These are phyloP conservation scores for Serendipita sp. DNA, from an alignment of 768 basidiomycete genomes.

Conservation along the genomic window DNA sequence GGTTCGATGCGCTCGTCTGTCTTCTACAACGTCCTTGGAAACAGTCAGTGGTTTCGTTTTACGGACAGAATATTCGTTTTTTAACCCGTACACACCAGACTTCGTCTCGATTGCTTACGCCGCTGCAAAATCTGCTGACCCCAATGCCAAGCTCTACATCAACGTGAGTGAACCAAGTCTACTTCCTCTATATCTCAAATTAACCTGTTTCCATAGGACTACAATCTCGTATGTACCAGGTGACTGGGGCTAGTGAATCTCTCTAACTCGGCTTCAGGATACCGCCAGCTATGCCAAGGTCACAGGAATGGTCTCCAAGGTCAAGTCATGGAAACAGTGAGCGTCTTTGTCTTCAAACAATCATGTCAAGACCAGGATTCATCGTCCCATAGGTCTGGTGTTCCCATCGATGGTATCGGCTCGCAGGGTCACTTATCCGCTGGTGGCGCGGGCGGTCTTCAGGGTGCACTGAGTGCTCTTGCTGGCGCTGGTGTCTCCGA, in stretches of 20 bases:
- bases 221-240: neutral
- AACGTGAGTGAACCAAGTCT: slow-evolving; percentile 12
- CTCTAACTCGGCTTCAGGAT: neutral
- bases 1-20: slow-evolving; percentile 32
- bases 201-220: neutral
- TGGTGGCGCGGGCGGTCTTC: slow-evolving; percentile 27
- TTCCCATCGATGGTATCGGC: slow-evolving; percentile 44
- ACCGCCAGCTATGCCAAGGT: neutral
- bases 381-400: slow-evolving; percentile 19
- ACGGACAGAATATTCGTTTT: neutral
- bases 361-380: neutral
- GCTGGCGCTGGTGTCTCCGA: slow-evolving; percentile 27
- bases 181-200: neutral
- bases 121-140: slow-evolving; percentile 34
- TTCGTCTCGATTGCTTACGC: slow-evolving; percentile 38
- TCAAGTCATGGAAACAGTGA: neutral
- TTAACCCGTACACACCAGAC: slow-evolving; percentile 19
- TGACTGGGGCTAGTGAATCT: neutral
- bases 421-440: slow-evolving; percentile 13
- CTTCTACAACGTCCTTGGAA: slow-evolving; percentile 31
- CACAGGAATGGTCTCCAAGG: neutral
- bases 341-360: neutral
- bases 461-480: slow-evolving; percentile 31
- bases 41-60: slow-evolving; percentile 11
- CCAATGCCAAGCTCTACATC: slow-evolving; percentile 26